phyloP scores from a whole-genome alignment of 2,329 filamentous ascomycete genomes.

The Penicillium sp. region DNA sequence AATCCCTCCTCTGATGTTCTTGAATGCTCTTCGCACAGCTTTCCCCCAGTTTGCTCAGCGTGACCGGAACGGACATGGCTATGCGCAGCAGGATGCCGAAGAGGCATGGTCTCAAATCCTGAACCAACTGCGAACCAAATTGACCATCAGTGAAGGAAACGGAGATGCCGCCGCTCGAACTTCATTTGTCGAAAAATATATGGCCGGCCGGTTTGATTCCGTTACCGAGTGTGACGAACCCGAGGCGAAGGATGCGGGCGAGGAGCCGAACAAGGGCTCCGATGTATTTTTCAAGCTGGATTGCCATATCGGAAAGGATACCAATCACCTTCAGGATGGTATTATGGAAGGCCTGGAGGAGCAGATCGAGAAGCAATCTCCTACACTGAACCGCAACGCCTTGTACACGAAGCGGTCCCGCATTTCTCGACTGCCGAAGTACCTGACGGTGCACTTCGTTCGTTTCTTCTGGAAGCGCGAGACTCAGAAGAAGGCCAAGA shows the following conservation, averaged over 20 bases:
- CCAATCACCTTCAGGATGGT: constrained; percentile 88
- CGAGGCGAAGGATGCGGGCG: constrained; percentile 69
- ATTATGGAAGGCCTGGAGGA: constrained; percentile 79
- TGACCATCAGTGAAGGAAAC: constrained; percentile 61
- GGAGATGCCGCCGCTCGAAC: constrained; percentile 49
- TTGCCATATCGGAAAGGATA: constrained; percentile 86
- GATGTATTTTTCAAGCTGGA: constrained; percentile 89
- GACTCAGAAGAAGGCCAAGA: constrained; percentile 97
- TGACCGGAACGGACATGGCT: constrained; percentile 76
- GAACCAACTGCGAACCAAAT: constrained; percentile 73
- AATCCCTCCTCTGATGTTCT: constrained; percentile 79
- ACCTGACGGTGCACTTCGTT: constrained; percentile 94
- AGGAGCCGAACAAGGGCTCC: constrained; percentile 64
- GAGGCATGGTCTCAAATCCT: constrained; percentile 98
- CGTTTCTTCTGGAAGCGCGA: constrained; percentile 98
- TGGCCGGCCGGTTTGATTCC: constrained; percentile 78
- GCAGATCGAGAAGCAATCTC: constrained; percentile 86
- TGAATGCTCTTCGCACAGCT: constrained; percentile 71
- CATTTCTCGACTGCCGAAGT: constrained; percentile 87
- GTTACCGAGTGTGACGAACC: constrained; percentile 80
- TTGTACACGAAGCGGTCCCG: constrained; percentile 87
- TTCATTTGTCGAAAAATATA: constrained; percentile 86
- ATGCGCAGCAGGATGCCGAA: constrained; percentile 97
- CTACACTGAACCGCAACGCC: constrained; percentile 72
- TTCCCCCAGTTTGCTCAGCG: constrained; percentile 94